These are phyloP conservation scores for Perkinsus marinus DNA, from an alignment of 169 alveolate species.

Conservation along the genomic window DNA sequence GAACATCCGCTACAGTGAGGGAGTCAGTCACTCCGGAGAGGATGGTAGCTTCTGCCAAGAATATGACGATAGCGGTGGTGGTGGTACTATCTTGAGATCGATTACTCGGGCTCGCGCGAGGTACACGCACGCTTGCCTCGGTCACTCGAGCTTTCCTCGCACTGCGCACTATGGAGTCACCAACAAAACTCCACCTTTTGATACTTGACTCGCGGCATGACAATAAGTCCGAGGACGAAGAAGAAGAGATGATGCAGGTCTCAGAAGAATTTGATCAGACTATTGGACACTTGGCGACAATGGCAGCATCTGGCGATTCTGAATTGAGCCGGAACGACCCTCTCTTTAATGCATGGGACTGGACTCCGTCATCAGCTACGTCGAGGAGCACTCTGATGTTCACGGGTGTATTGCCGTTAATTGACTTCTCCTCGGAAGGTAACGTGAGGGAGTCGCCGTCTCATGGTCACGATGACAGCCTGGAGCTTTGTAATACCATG, in stretches of 20 bases:
- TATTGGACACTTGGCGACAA: neutral
- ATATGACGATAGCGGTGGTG: no score
- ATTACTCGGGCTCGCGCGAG: neutral
- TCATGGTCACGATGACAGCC: neutral
- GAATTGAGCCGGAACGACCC: neutral
- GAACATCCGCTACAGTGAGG: neutral
- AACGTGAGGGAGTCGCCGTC: neutral
- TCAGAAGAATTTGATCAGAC: no score
- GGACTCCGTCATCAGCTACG: neutral
- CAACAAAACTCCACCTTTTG: neutral
- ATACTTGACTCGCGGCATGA: neutral
- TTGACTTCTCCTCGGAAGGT: neutral
- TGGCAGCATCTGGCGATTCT: neutral
- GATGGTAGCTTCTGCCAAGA: neutral
- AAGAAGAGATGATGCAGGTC: no score
- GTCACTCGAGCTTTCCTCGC: neutral
- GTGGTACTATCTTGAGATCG: neutral
- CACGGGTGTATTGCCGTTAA: no score
- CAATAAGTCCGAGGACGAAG: no score
- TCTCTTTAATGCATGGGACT: neutral
- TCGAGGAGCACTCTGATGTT: no score
- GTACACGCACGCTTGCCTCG: neutral
- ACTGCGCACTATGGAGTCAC: neutral
- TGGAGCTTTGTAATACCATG: neutral
- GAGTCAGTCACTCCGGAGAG: neutral